A percentile compares a stretch with the other conserved stretches of the same genome.
Evolutionary conservation across 2,329 filamentous ascomycete genomes (phyloP).

Genomic region (Venturia effusa): DNA sequence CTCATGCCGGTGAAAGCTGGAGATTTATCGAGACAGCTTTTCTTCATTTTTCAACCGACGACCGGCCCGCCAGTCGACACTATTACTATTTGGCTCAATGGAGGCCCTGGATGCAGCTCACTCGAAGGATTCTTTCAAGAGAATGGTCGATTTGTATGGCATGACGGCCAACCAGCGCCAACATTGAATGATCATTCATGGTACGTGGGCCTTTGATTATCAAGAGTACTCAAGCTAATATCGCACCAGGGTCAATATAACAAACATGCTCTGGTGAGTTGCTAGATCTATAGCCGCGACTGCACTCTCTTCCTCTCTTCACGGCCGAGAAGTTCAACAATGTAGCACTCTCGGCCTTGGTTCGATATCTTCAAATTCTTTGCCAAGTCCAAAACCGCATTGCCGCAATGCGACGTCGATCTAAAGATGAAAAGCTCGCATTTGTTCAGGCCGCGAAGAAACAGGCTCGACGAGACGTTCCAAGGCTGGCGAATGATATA

Average conservation of each 20-base stretch:
- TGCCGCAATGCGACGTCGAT: too few relatives aligned
- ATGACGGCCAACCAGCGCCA: not conserved
- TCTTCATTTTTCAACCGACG: slow-evolving; percentile 16
- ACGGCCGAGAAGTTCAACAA: not conserved
- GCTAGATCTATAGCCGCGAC: too few relatives aligned
- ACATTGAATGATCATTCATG: slow-evolving; percentile 11
- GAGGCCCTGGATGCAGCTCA: slow-evolving; percentile 15
- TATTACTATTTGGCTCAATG: slow-evolving; percentile 16
- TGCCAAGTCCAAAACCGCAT: too few relatives aligned
- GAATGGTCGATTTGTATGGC: slow-evolving; percentile 10
- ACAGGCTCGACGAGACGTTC: not conserved
- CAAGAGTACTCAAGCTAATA: not conserved
- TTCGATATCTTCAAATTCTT: too few relatives aligned
- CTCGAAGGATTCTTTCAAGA: slow-evolving; percentile 13
- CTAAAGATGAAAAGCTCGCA: too few relatives aligned
- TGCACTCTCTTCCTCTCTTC: not conserved
- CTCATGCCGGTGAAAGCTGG: slow-evolving; percentile 9
- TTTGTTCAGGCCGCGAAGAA: not conserved
- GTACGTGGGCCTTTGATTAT: not conserved
- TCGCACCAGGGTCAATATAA: slow-evolving; percentile 10
- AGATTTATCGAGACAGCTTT: slow-evolving; percentile 8
- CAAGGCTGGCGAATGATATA: not conserved
- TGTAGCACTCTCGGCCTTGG: too few relatives aligned
- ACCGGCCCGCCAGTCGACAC: slow-evolving; percentile 16
- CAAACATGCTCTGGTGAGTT: slow-evolving; percentile 14